These are phyloP conservation scores for Spathaspora passalidarum DNA, from an alignment of 805 yeast genomes.

Conservation along the genomic window DNA sequence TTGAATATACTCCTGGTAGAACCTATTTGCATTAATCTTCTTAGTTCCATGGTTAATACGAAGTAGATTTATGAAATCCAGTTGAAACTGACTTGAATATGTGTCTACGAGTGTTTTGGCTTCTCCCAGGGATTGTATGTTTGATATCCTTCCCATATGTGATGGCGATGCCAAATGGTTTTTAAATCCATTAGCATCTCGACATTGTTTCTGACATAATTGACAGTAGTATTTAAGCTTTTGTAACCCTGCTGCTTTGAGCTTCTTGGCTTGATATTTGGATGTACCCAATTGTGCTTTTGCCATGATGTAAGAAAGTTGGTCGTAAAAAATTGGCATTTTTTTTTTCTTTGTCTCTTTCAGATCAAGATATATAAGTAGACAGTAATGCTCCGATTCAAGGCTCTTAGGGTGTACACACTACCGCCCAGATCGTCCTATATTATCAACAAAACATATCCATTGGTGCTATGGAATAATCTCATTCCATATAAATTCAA, in stretches of 20 bases:
- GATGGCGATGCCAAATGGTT: conserved; percentile 83
- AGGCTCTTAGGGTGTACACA: not conserved
- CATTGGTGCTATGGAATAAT: conserved; percentile 23
- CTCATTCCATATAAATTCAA: conserved; percentile 24
- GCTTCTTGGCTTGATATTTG: conserved; percentile 67
- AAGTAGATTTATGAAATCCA: conserved; percentile 62
- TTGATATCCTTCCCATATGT: conserved; percentile 57
- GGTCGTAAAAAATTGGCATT: too few relatives aligned
- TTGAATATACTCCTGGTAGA: conserved; percentile 85
- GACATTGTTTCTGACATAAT: conserved; percentile 86
- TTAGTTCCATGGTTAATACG: conserved; percentile 78
- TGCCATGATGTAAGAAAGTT: conserved; percentile 14
- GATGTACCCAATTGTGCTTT: conserved; percentile 45
- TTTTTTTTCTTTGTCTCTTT: not conserved
- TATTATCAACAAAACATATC: conserved; percentile 20
- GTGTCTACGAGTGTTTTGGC: conserved; percentile 50
- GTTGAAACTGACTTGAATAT: conserved; percentile 58
- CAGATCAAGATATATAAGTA: not conserved
- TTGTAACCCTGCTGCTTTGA: conserved; percentile 83
- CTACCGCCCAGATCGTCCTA: conserved; percentile 34
- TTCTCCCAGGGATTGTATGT: conserved; percentile 33
- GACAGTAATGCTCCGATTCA: not conserved
- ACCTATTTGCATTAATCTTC: conserved; percentile 72
- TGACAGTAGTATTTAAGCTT: conserved; percentile 87
- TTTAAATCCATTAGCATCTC: conserved; percentile 94